phyloP scores from a whole-genome alignment of 768 basidiomycete species.

The Hemileccinum impolitum region DNA sequence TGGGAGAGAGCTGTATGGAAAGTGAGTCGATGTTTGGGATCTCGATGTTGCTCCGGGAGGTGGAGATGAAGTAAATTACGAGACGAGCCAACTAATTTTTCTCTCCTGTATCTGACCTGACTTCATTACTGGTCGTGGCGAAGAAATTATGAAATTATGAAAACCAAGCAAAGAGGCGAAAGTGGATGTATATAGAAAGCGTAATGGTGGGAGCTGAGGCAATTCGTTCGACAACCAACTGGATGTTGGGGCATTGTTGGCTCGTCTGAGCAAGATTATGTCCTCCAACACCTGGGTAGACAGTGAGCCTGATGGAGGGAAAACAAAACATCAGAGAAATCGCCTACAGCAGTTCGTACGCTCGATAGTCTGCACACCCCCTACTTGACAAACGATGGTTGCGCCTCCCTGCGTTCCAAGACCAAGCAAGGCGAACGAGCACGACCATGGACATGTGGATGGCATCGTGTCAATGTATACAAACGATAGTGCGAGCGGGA shows the following conservation, averaged over 20 bases:
- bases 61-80: constrained; percentile 30
- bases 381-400: constrained; percentile 1
- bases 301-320: background rate
- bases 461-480: background rate
- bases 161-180: too few relatives aligned
- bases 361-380: background rate
- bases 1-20: constrained; percentile 28
- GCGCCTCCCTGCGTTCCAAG: background rate
- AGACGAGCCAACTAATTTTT: background rate
- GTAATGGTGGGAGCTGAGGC: too few relatives aligned
- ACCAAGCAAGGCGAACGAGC: background rate
- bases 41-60: constrained; percentile 40
- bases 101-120: too few relatives aligned
- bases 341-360: background rate
- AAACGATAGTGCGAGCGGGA: background rate
- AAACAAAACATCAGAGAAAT: too few relatives aligned
- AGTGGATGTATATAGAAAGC: too few relatives aligned
- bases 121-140: too few relatives aligned
- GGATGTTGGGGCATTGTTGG: too few relatives aligned
- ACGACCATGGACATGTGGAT: background rate
- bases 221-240: too few relatives aligned
- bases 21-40: constrained; percentile 37
- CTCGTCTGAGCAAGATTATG: background rate
- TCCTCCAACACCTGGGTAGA: background rate
- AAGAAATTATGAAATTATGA: too few relatives aligned